Conservation (phyloP, 257 asterid genomes). For the Linderniella brevidens region DNA sequence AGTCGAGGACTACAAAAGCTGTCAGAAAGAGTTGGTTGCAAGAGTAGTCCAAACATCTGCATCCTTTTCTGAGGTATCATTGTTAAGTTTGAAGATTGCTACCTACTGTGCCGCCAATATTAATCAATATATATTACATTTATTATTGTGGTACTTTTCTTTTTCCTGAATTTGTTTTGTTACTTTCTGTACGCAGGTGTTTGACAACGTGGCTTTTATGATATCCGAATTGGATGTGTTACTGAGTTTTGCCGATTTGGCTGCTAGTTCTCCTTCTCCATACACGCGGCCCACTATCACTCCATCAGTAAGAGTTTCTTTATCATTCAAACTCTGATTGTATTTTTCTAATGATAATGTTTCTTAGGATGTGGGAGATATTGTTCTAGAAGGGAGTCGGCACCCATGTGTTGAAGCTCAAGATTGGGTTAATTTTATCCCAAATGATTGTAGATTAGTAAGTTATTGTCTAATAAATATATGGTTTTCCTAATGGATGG, state of each 20-base stretch:
- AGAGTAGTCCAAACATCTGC: conserved; percentile 84
- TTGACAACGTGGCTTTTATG: conserved; percentile 53
- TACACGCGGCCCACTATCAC: conserved; percentile 75
- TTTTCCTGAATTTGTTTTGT: not conserved
- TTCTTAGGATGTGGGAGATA: conserved; percentile 74
- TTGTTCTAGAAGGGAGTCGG: conserved; percentile 80
- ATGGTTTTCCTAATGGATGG: not conserved
- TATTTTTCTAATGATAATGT: conserved; percentile 10
- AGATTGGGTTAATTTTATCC: conserved; percentile 98
- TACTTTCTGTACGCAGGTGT: conserved; percentile 37
- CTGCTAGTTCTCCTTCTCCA: conserved; percentile 70
- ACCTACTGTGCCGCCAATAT: conserved; percentile 9
- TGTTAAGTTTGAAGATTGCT: not conserved
- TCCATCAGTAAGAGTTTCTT: conserved; percentile 39
- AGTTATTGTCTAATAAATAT: conserved; percentile 17
- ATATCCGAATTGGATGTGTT: conserved; percentile 91
- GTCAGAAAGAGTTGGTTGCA: conserved; percentile 86
- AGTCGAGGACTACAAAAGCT: conserved; percentile 68
- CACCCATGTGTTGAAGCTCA: conserved; percentile 99
- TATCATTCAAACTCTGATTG: conserved; percentile 8
- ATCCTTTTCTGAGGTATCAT: conserved; percentile 66
- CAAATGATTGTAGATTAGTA: conserved; percentile 90
- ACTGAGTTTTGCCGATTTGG: conserved; percentile 94
- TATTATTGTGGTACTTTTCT: not conserved
- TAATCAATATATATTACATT: conserved; percentile 1